Base-by-base conservation (phyloP, 306 rosid species). In the Mimosa pudica region DNA sequence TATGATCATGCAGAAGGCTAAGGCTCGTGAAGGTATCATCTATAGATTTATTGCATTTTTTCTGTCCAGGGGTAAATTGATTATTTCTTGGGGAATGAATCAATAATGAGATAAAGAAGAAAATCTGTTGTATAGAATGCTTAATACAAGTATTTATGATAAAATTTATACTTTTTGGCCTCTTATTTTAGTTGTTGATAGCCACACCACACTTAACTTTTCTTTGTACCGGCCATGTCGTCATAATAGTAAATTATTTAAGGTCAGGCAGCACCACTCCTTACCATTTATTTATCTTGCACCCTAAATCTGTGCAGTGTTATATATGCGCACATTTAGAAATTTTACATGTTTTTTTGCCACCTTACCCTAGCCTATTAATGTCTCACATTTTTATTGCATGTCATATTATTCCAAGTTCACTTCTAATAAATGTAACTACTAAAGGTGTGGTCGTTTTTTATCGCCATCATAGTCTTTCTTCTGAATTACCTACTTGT, bases 1-100 rank as follows among this genome's bases (percentile, higher is more conserved):
- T 68, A 84, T 87, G 89, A 78, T 85, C 30, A 79, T 83, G 87
- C 89, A 84, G 45, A 86, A 88, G 70, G 92, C 85, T 62, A 77
- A 71, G 92, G 77, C 42, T 57, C 71, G 35, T 82, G 33, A 70
- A 65, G 61, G 75, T 66, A 82, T 84, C 77, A 61, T 73, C 47
- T 12, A 4, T 44, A 0, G 30, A 33, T 61, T 35, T 62, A 9
- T 17, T 70, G 14, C 52, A 33, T 81, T 70, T 44, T 60, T 12
- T 10, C 14, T 32, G 68, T 11, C 7, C n/a, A 4, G 68, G 13
- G 68, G 8, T 62, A 62, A 62, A 62, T 62, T 62, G n/a, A 33
- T 62, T 0, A 62, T 4, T 62, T 62, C 41, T 62, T 32, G 68
- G 68, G 8, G 42, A 32, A 62, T 62, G 42, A 32, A 38, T 62